These are phyloP conservation scores for Carallia pectinifolia DNA, from an alignment of 345 rosid species.

Conservation along the genomic window DNA sequence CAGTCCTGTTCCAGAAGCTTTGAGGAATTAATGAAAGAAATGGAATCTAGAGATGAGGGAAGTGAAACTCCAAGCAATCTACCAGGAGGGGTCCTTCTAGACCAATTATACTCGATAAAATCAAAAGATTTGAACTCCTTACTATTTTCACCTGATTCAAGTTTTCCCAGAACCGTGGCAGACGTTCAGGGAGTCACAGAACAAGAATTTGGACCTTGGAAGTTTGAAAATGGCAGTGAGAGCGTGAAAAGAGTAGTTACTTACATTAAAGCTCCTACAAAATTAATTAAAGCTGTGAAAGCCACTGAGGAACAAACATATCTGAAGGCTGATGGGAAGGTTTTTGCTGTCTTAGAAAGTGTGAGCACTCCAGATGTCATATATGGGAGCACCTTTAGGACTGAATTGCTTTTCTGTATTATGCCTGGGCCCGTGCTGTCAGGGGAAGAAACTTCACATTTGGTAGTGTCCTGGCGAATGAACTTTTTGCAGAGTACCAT, in stretches of 20 bases:
- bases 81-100: constrained; percentile 83
- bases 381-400: constrained; percentile 72
- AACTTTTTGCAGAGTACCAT: constrained; percentile 88
- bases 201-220: constrained; percentile 72
- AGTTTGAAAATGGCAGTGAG: constrained; percentile 56
- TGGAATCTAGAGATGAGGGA: constrained; percentile 67
- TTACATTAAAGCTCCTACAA: constrained; percentile 75
- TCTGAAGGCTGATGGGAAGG: constrained; percentile 74
- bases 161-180: constrained; percentile 47
- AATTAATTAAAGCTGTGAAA: constrained; percentile 77
- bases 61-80: constrained; percentile 65
- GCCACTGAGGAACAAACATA: constrained; percentile 81
- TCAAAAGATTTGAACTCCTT: constrained; percentile 60
- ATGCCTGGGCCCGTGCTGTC: constrained; percentile 79
- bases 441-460: constrained; percentile 66
- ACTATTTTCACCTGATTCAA: constrained; percentile 78
- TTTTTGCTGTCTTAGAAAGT: constrained; percentile 51
- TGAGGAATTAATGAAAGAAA: constrained; percentile 53
- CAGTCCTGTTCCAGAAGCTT: constrained; percentile 52
- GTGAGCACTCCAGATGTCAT: constrained; percentile 90
- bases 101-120: constrained; percentile 57
- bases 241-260: constrained; percentile 59
- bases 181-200: constrained; percentile 81
- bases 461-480: constrained; percentile 85
- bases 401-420: constrained; percentile 70